A percentile compares a stretch with the other conserved stretches of the same genome.
Conservation (phyloP, 495 filamentous ascomycete species). For the Lentithecium fluviatile region DNA sequence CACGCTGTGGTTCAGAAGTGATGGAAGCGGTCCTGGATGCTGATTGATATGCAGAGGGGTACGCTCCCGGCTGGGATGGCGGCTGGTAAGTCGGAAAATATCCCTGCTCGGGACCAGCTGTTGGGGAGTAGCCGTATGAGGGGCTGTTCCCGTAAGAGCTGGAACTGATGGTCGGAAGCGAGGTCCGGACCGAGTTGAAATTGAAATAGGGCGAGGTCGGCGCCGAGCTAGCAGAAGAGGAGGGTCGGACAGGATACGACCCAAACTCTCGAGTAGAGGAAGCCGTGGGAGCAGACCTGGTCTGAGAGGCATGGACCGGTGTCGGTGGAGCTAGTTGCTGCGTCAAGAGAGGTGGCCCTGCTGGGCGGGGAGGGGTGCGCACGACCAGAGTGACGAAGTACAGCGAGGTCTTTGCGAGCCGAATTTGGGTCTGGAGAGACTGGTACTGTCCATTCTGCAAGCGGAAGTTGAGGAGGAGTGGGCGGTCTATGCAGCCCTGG, state of each 20-base stretch:
- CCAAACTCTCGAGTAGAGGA: conserved; percentile 22
- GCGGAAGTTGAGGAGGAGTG: conserved; percentile 30
- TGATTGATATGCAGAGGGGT: conserved; percentile 30
- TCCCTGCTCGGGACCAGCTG: conserved; percentile 25
- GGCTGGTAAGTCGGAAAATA: conserved; percentile 32
- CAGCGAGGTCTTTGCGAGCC: conserved; percentile 37
- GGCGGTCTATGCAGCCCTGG: conserved; percentile 30
- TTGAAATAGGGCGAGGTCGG: conserved; percentile 35
- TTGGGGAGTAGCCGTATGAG: conserved; percentile 32
- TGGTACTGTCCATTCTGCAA: conserved; percentile 25
- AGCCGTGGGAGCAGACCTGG: conserved; percentile 25
- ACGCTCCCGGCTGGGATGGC: conserved; percentile 23
- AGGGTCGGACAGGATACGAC: conserved; percentile 21
- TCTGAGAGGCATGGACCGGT: conserved; percentile 24
- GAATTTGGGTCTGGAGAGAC: conserved; percentile 27
- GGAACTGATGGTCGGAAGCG: conserved; percentile 22
- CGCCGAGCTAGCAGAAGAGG: conserved; percentile 32
- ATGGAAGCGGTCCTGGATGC: conserved; percentile 19
- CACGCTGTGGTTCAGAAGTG: conserved; percentile 17
- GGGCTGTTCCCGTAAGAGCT: conserved; percentile 25
- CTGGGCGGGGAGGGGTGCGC: conserved; percentile 14
- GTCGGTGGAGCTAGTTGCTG: conserved; percentile 34
- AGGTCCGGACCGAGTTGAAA: conserved; percentile 28
- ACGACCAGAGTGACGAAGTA: conserved; percentile 40
- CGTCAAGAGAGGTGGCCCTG: conserved; percentile 27